Conservation (phyloP, 306 rosid species). For the Calophaca sinica region DNA sequence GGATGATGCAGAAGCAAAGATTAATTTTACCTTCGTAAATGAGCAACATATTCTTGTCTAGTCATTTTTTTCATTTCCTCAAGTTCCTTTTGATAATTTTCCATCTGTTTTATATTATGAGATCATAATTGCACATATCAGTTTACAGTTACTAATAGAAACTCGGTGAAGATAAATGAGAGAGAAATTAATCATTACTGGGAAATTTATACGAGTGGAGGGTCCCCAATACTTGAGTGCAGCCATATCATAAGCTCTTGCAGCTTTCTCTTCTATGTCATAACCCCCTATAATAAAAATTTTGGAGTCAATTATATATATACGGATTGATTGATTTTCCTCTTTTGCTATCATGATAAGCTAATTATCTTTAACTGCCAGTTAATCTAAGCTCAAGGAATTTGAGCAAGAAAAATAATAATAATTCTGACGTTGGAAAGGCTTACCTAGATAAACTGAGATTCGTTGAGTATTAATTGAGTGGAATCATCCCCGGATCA, state of each 20-base stretch:
- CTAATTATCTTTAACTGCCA: not conserved
- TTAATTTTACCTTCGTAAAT: slow-evolving; percentile 71
- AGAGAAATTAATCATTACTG: slow-evolving; percentile 54
- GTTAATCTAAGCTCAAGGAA: slow-evolving; percentile 8
- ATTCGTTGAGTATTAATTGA: slow-evolving; percentile 44
- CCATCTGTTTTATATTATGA: slow-evolving; percentile 56
- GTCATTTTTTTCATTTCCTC: slow-evolving; percentile 87
- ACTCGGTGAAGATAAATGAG: slow-evolving; percentile 23
- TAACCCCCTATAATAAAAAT: slow-evolving; percentile 75
- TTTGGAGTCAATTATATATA: slow-evolving; percentile 48
- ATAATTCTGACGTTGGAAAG: slow-evolving; percentile 8
- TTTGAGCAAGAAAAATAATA: not conserved
- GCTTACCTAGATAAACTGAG: slow-evolving; percentile 90
- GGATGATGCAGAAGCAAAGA: not conserved
- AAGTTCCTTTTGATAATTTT: slow-evolving; percentile 73
- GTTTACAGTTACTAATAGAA: slow-evolving; percentile 19
- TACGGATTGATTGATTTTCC: slow-evolving; percentile 10
- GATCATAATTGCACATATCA: slow-evolving; percentile 21
- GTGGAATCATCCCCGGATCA: slow-evolving; percentile 47
- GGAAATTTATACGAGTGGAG: slow-evolving; percentile 89
- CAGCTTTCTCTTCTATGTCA: slow-evolving; percentile 96
- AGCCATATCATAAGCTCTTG: slow-evolving; percentile 93
- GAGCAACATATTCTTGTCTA: slow-evolving; percentile 91
- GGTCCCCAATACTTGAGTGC: slow-evolving; percentile 99
- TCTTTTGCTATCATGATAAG: slow-evolving; percentile 43